Percentiles rank a stretch among this genome's conserved stretches.
These are phyloP conservation scores for Theileria equi DNA, from an alignment of 169 alveolate genomes.

Conservation along the genomic window DNA sequence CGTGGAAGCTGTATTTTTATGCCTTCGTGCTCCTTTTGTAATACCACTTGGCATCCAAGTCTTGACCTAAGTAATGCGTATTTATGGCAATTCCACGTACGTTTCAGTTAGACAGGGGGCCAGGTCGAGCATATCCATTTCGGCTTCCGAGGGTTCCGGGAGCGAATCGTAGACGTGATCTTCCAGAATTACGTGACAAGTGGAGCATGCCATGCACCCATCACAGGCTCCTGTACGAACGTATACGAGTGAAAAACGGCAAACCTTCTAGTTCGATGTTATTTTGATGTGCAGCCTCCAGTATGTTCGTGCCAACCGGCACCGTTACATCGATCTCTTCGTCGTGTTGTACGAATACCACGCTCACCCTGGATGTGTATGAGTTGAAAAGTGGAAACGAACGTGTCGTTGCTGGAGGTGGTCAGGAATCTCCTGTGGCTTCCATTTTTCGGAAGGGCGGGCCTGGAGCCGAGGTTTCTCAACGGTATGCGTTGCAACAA, in stretches of 20 bases:
- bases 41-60: constrained; percentile 90
- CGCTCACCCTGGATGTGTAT: constrained; percentile 23
- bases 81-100: constrained; percentile 54
- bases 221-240: constrained; percentile 92
- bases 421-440: too few relatives aligned
- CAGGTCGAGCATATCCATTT: constrained; percentile 92
- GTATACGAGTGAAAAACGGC: not conserved
- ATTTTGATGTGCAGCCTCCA: constrained; percentile 81
- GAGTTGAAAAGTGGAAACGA: too few relatives aligned
- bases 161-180: constrained; percentile 83
- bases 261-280: constrained; percentile 79
- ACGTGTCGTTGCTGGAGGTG: too few relatives aligned
- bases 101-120: constrained; percentile 95
- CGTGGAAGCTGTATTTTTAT: constrained; percentile 84
- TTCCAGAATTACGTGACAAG: constrained; percentile 94
- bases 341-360: constrained; percentile 67
- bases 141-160: constrained; percentile 87
- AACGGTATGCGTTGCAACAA: too few relatives aligned
- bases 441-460: too few relatives aligned
- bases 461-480: too few relatives aligned
- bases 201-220: constrained; percentile 92
- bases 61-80: constrained; percentile 84
- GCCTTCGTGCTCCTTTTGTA: constrained; percentile 80
- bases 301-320: constrained; percentile 72
- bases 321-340: constrained; percentile 69